phyloP scores from a whole-genome alignment of 23 red algal species.

The Pyropia yezoensis region DNA sequence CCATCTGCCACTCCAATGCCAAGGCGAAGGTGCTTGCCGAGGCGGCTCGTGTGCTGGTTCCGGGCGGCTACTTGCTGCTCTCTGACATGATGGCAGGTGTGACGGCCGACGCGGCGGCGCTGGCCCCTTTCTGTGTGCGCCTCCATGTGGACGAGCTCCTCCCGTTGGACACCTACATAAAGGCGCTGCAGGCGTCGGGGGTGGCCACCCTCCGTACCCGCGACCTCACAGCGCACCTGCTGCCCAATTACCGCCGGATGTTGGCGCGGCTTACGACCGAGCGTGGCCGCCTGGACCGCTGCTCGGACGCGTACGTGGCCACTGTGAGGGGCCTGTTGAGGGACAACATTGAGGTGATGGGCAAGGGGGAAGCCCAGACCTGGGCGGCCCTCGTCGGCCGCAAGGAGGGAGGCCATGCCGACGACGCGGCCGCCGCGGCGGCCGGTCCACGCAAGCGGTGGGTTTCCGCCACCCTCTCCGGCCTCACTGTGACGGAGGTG shows the following conservation, averaged over 20 bases:
- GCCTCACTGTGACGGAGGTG: too few species aligned
- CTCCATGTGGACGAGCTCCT: neutral
- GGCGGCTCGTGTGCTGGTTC: conserved; percentile 1
- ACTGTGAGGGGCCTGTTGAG: too few species aligned
- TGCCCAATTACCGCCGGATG: neutral
- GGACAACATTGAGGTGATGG: too few species aligned
- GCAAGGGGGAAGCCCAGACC: too few species aligned
- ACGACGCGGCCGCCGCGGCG: too few species aligned
- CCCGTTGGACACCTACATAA: neutral
- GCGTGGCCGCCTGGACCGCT: too few species aligned
- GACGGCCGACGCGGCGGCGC: neutral
- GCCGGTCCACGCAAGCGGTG: too few species aligned
- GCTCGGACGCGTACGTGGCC: too few species aligned
- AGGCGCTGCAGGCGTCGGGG: neutral
- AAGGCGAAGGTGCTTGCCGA: conserved; percentile 1
- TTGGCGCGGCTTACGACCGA: too few species aligned
- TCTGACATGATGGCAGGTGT: conserved; percentile 11
- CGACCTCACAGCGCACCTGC: neutral
- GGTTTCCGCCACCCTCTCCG: too few species aligned
- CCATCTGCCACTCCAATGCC: conserved; percentile 7
- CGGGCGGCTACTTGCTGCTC: conserved; percentile 7
- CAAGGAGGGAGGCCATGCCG: too few species aligned
- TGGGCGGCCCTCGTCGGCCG: too few species aligned
- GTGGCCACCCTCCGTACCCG: neutral
- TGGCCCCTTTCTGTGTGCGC: neutral